Conservation (phyloP, 257 asterid species). For the Solanum appendiculatum region DNA sequence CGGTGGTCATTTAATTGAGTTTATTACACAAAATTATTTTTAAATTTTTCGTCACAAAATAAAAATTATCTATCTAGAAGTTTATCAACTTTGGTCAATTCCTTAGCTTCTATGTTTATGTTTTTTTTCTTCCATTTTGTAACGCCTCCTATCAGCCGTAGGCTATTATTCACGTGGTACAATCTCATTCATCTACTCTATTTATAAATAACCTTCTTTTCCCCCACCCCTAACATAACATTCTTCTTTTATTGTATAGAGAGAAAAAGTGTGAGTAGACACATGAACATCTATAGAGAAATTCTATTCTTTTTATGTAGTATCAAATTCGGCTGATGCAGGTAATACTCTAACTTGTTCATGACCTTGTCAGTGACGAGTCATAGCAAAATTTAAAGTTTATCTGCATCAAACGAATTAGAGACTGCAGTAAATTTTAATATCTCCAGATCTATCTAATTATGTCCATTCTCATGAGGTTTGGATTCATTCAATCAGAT, state of each 20-base stretch:
- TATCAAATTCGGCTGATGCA: background rate
- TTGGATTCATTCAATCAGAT: too few relatives aligned
- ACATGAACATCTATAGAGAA: background rate
- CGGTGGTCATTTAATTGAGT: too few relatives aligned
- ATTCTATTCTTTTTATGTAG: too few relatives aligned
- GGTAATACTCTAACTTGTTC: background rate
- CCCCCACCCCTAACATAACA: background rate
- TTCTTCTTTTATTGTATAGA: background rate
- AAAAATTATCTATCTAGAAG: too few relatives aligned
- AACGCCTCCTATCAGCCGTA: background rate
- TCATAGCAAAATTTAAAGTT: background rate
- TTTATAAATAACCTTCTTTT: too few relatives aligned
- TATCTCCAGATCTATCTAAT: too few relatives aligned
- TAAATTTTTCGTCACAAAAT: too few relatives aligned
- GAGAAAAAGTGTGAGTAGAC: background rate
- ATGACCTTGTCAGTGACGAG: background rate
- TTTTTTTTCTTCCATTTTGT: background rate
- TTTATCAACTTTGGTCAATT: too few relatives aligned
- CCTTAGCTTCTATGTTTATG: too few relatives aligned
- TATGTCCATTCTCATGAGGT: too few relatives aligned
- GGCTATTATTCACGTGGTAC: background rate
- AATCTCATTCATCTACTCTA: background rate
- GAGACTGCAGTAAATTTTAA: background rate
- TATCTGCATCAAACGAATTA: background rate
- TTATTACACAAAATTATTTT: too few relatives aligned